phyloP scores from a whole-genome alignment of 2,329 filamentous ascomycete species.

The Bertia moriformis region DNA sequence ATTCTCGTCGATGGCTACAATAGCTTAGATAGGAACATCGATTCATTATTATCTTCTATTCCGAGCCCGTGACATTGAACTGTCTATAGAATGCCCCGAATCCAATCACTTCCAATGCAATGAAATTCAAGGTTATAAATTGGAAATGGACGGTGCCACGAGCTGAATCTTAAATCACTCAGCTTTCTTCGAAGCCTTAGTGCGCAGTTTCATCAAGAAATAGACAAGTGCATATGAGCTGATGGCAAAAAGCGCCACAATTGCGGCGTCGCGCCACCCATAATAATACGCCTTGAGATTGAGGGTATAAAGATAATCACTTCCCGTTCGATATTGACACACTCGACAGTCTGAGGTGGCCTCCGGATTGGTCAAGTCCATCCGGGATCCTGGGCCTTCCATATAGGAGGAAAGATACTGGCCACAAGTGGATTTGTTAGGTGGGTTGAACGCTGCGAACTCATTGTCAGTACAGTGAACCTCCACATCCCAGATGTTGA shows the following conservation, averaged over 20 bases:
- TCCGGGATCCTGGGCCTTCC: slow-evolving; percentile 24
- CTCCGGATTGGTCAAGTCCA: slow-evolving; percentile 44
- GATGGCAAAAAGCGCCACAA: slow-evolving; percentile 39
- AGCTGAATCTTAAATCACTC: too few relatives aligned
- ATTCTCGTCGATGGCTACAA: too few relatives aligned
- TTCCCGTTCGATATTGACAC: slow-evolving; percentile 41
- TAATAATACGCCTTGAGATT: slow-evolving; percentile 46
- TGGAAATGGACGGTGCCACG: too few relatives aligned
- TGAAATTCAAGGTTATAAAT: too few relatives aligned
- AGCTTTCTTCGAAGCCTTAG: slow-evolving; percentile 1
- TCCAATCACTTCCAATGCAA: too few relatives aligned
- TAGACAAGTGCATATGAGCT: slow-evolving; percentile 35
- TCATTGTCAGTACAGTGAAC: slow-evolving; percentile 31
- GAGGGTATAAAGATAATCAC: slow-evolving; percentile 42
- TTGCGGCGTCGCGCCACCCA: slow-evolving; percentile 52
- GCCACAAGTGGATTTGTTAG: slow-evolving; percentile 34
- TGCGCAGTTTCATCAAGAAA: slow-evolving; percentile 3
- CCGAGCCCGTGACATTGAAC: too few relatives aligned
- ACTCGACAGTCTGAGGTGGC: slow-evolving; percentile 39
- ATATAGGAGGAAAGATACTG: slow-evolving; percentile 41
- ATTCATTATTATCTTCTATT: too few relatives aligned
- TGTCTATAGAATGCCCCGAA: too few relatives aligned
- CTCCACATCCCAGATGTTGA: slow-evolving; percentile 28
- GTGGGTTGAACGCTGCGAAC: slow-evolving; percentile 34
- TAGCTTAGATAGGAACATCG: too few relatives aligned